These are phyloP conservation scores for Naegleria lovaniensis DNA, from an alignment of 208 protist genomes.

Conservation along the genomic window DNA sequence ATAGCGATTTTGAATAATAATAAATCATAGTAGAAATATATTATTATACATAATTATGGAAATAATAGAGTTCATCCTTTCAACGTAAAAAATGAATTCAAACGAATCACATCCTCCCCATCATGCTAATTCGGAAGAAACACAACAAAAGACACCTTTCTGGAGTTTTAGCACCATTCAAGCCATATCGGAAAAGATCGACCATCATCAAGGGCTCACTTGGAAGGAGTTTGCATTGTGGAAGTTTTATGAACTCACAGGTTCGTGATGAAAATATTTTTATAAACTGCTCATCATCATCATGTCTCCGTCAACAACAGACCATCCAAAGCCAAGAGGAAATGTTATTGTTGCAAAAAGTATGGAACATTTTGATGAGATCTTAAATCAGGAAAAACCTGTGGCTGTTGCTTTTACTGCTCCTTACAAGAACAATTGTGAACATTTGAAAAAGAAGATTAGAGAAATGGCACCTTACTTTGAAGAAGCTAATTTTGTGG, in stretches of 20 bases:
- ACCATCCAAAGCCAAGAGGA: background rate
- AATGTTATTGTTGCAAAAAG: background rate
- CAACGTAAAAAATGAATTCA: background rate
- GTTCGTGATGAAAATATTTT: too few species aligned
- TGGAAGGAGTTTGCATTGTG: background rate
- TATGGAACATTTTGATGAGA: background rate
- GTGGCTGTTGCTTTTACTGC: background rate
- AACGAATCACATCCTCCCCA: background rate
- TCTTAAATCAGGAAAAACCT: background rate
- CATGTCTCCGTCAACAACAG: background rate
- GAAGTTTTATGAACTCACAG: background rate
- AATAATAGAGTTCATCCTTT: too few species aligned
- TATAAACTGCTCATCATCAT: too few species aligned
- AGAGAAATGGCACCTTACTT: background rate
- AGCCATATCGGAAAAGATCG: background rate
- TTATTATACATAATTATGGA: too few species aligned
- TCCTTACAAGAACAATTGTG: background rate
- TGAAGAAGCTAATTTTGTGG: background rate
- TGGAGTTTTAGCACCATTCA: background rate
- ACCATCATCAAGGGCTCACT: background rate
- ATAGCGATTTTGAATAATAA: too few species aligned
- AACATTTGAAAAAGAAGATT: background rate
- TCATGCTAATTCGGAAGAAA: too few species aligned
- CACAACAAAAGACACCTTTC: background rate
- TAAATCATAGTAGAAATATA: too few species aligned